Evolutionary conservation across 1,284 basidiomycete genomes (phyloP), one percentile per base, ranked within the genome.

Genomic region (Xerocomus nothofagi): DNA sequence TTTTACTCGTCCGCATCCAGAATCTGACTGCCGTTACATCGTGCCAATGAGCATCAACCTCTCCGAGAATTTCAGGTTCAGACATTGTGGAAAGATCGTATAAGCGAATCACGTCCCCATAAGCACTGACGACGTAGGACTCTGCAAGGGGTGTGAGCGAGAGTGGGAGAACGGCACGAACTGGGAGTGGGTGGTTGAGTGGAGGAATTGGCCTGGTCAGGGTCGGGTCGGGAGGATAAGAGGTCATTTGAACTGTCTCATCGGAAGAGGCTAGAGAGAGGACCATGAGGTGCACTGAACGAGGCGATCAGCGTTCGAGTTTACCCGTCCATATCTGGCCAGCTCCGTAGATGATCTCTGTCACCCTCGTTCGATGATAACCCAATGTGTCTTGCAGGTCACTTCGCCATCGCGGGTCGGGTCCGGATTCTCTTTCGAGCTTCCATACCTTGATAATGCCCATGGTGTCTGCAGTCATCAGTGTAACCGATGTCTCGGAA

Each of bases 391-490:
- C 76, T 65, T 75, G 71, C 61, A 80, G 61, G 2, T 71, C 74
- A 51, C 74, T 70, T 37, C 69, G 74, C 81, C 88, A 88, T 39
- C 77, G 72, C 1, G 75, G 67, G 14, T 73, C 60, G 0, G 63
- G 58, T 6, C 69, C 74, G 4, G 58, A 64, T 46, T 76, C 74
- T 58, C 77, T 80, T 45, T 72, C 69, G 31, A 92, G 61, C n/a
- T 78, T 71, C 90, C 91, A 92, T 15, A 79, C 70, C 54, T 83
- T 88, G 65, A 94, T 84, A 9, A 86, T 65, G 2, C 93, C 93
- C 82, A 94, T 88, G 4, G 88, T 93, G 65, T 95, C 93, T 9
- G 80, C 90, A 0, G 90, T 91, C 67, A 84, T 91, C 4, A 94
- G 69, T 17, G 77, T 71, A 1, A 72, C 78, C 6, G 75, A 70